These are phyloP conservation scores for Rutstroemia sp. DNA, from an alignment of 2,329 filamentous ascomycete species.

Conservation along the genomic window DNA sequence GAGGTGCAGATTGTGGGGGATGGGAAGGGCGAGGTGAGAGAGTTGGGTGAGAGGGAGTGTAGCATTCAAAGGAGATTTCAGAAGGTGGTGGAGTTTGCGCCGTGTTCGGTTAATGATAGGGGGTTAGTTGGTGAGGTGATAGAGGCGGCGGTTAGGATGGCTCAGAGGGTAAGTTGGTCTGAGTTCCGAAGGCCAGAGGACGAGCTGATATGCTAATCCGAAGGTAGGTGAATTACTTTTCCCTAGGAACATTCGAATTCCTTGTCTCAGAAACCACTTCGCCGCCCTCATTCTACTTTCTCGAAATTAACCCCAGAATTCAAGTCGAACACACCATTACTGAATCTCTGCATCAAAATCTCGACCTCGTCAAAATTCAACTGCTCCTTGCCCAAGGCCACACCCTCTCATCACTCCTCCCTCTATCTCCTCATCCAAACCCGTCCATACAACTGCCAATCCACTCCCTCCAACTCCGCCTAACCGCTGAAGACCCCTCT, in stretches of 20 bases:
- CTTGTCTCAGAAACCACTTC: conserved; percentile 40
- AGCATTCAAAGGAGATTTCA: conserved; percentile 44
- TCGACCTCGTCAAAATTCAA: conserved; percentile 30
- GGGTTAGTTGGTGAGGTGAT: conserved; percentile 29
- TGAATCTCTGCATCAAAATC: conserved; percentile 32
- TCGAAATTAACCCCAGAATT: conserved; percentile 26
- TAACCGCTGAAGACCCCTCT: conserved; percentile 37
- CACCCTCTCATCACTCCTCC: conserved; percentile 26
- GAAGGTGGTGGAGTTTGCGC: conserved; percentile 53
- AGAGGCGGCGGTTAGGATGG: conserved; percentile 43
- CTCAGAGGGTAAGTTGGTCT: conserved; percentile 37
- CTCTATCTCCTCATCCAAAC: conserved; percentile 27
- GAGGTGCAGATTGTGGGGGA: conserved; percentile 45
- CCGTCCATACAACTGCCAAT: conserved; percentile 24
- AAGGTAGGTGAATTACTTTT: conserved; percentile 43
- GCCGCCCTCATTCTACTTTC: conserved; percentile 35
- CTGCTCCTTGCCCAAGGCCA: conserved; percentile 32
- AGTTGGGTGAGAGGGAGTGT: conserved; percentile 42
- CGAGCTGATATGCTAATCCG: not conserved
- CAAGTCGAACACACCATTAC: conserved; percentile 29
- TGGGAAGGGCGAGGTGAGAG: conserved; percentile 39
- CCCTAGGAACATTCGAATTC: conserved; percentile 59
- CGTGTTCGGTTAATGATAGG: conserved; percentile 53
- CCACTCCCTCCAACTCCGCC: conserved; percentile 37
- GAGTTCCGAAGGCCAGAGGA: not conserved